Evolutionary conservation across 2,329 filamentous ascomycete species (phyloP).

Genomic region (Trichothecium roseum): DNA sequence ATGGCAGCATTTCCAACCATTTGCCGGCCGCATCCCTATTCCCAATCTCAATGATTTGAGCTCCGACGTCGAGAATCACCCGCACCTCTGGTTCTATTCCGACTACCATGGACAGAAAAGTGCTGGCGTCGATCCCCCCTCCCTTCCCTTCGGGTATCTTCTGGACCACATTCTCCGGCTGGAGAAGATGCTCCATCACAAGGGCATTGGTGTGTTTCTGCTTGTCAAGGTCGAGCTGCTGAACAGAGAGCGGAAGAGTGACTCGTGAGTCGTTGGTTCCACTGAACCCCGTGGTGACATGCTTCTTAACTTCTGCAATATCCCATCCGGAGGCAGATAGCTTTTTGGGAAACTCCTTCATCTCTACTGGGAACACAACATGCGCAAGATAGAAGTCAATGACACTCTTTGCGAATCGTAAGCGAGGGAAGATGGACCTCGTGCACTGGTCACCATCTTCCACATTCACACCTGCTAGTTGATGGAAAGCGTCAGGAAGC

Average conservation of each 20-base stretch:
- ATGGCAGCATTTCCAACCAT: slow-evolving; percentile 34
- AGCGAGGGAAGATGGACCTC: slow-evolving; percentile 36
- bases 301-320: slow-evolving; percentile 33
- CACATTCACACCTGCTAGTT: slow-evolving; percentile 45
- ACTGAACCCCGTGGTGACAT: slow-evolving; percentile 55
- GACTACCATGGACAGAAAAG: slow-evolving; percentile 32
- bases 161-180: slow-evolving; percentile 34
- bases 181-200: slow-evolving; percentile 50
- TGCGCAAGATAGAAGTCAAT: slow-evolving; percentile 54
- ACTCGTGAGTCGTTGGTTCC: slow-evolving; percentile 55
- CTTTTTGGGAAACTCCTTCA: slow-evolving; percentile 53
- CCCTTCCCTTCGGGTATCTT: not conserved
- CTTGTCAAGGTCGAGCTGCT: slow-evolving; percentile 40
- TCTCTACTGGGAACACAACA: slow-evolving; percentile 50
- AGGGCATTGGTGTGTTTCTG: slow-evolving; percentile 58
- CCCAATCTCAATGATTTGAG: slow-evolving; percentile 54
- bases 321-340: slow-evolving; percentile 61
- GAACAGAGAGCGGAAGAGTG: slow-evolving; percentile 45
- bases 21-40: slow-evolving; percentile 41
- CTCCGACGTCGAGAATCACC: slow-evolving; percentile 62
- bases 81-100: slow-evolving; percentile 27
- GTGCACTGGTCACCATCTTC: slow-evolving; percentile 39
- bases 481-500: slow-evolving; percentile 24
- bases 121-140: slow-evolving; percentile 19
- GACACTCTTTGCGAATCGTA: slow-evolving; percentile 39